Conservation (phyloP, 805 yeast genomes). For the Lipomyces japonicus region DNA sequence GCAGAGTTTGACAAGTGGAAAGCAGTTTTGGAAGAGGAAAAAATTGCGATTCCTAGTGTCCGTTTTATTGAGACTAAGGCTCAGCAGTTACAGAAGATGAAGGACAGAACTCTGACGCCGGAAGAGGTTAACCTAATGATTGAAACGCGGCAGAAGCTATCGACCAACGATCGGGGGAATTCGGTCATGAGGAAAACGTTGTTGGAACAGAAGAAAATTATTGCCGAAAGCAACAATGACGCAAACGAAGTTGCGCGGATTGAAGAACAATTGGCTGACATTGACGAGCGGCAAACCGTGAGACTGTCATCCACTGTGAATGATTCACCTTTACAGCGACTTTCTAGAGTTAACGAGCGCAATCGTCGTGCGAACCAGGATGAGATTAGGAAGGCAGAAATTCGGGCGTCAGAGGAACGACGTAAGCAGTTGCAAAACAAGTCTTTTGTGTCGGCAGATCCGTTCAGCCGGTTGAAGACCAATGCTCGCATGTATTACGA, state of each 20-base stretch:
- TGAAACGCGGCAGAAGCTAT: slow-evolving; percentile 60
- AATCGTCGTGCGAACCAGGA: slow-evolving; percentile 79
- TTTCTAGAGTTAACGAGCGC: slow-evolving; percentile 75
- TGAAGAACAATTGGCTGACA: slow-evolving; percentile 35
- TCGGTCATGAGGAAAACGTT: slow-evolving; percentile 72
- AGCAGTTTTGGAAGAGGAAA: slow-evolving; percentile 56
- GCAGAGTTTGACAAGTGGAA: slow-evolving; percentile 68
- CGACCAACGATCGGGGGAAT: slow-evolving; percentile 60
- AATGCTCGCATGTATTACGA: slow-evolving; percentile 75
- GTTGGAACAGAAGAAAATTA: slow-evolving; percentile 67
- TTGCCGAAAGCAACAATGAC: slow-evolving; percentile 54
- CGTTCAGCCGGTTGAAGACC: slow-evolving; percentile 86
- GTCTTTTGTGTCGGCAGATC: slow-evolving; percentile 50
- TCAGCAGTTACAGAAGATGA: slow-evolving; percentile 58
- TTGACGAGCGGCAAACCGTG: slow-evolving; percentile 28
- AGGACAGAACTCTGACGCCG: slow-evolving; percentile 62
- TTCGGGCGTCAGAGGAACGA: slow-evolving; percentile 55
- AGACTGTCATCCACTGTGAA: slow-evolving; percentile 3
- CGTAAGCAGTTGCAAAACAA: slow-evolving; percentile 29
- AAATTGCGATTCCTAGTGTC: slow-evolving; percentile 55
- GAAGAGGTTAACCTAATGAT: slow-evolving; percentile 74
- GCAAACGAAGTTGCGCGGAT: slow-evolving; percentile 35
- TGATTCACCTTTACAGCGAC: slow-evolving; percentile 38
- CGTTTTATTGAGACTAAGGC: slow-evolving; percentile 64
- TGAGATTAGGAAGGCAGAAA: slow-evolving; percentile 74